A percentile compares a stretch with the other conserved stretches of the same genome.
These are phyloP conservation scores for Miscanthus sacchariflorus DNA, from an alignment of 202 grass and related monocot species.

Conservation along the genomic window DNA sequence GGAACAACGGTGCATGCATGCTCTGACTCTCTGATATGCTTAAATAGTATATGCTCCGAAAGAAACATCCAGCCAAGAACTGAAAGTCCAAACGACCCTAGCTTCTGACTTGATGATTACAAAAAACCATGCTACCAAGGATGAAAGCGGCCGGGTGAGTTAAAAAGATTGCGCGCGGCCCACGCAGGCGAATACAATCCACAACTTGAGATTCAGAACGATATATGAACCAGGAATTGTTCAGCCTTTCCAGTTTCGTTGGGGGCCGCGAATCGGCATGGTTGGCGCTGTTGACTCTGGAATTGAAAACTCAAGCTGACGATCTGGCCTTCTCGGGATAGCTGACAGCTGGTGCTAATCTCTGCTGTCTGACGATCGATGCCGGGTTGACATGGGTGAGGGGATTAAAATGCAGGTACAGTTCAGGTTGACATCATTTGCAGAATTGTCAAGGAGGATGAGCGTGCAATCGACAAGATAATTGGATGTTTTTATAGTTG, in stretches of 20 bases:
- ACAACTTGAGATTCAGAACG: constrained; percentile 31
- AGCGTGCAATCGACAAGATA: constrained; percentile 8
- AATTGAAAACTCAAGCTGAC: constrained; percentile 31
- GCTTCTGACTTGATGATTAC: constrained; percentile 23
- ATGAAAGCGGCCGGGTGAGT: constrained; percentile 40
- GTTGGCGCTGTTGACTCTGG: constrained; percentile 25
- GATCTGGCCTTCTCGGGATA: constrained; percentile 14
- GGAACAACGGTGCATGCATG: constrained; percentile 14
- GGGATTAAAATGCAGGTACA: constrained; percentile 23
- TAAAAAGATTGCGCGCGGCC: constrained; percentile 44
- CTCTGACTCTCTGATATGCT: constrained; percentile 36
- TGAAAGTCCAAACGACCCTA: constrained; percentile 20
- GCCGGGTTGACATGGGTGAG: constrained; percentile 45
- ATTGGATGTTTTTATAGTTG: constrained; percentile 24
- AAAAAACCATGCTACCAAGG: constrained; percentile 27
- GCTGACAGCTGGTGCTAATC: constrained; percentile 52
- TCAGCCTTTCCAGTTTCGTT: constrained; percentile 46
- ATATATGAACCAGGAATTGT: constrained; percentile 36
- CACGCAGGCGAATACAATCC: constrained; percentile 32
- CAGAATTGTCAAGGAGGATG: constrained; percentile 38
- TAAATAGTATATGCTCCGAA: constrained; percentile 26
- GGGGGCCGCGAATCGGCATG: constrained; percentile 21
- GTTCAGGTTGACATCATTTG: constrained; percentile 47
- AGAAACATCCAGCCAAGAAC: constrained; percentile 41
- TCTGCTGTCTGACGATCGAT: neutral